A percentile compares a stretch with the other conserved stretches of the same genome.
These are phyloP conservation scores for Penicillium egyptiacum DNA, from an alignment of 495 filamentous ascomycete species.

Conservation along the genomic window DNA sequence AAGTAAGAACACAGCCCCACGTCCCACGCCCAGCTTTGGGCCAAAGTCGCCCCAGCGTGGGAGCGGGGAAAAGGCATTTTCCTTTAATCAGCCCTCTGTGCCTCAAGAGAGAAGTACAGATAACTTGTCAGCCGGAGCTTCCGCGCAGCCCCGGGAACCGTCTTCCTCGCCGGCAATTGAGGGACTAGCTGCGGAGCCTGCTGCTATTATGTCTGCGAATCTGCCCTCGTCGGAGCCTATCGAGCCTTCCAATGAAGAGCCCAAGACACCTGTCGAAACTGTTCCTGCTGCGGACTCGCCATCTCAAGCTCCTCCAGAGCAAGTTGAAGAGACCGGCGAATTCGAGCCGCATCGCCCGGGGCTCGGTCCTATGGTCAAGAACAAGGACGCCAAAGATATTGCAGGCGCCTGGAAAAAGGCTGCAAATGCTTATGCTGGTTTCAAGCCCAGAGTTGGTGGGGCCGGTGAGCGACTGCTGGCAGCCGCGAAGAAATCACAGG, in stretches of 20 bases:
- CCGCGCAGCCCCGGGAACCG: slow-evolving; percentile 3
- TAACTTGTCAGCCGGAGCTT: background rate
- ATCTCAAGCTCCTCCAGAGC: background rate
- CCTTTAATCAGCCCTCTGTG: slow-evolving; percentile 13
- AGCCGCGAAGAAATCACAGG: slow-evolving; percentile 54
- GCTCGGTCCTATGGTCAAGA: slow-evolving; percentile 88
- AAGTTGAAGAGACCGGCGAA: slow-evolving; percentile 45
- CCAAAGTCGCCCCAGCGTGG: slow-evolving; percentile 31
- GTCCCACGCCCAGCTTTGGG: slow-evolving; percentile 28
- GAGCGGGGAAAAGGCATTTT: slow-evolving; percentile 18
- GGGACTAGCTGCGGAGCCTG: slow-evolving; percentile 11
- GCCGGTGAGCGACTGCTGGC: slow-evolving; percentile 70
- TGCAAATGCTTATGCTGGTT: slow-evolving; percentile 75
- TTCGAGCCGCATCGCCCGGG: slow-evolving; percentile 64
- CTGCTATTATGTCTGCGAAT: slow-evolving; percentile 22
- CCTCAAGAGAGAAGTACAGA: slow-evolving; percentile 19
- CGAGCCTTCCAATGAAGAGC: background rate
- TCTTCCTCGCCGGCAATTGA: slow-evolving; percentile 9
- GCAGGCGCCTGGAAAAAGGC: slow-evolving; percentile 81
- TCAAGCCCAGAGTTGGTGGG: slow-evolving; percentile 81
- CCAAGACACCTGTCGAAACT: background rate
- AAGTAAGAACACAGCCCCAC: slow-evolving; percentile 18
- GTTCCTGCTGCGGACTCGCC: background rate
- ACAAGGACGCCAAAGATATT: slow-evolving; percentile 66
- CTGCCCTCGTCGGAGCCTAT: slow-evolving; percentile 3